Percentiles rank a stretch among this genome's conserved stretches.
Conservation (phyloP, 768 basidiomycete species). For the Imleria badia region DNA sequence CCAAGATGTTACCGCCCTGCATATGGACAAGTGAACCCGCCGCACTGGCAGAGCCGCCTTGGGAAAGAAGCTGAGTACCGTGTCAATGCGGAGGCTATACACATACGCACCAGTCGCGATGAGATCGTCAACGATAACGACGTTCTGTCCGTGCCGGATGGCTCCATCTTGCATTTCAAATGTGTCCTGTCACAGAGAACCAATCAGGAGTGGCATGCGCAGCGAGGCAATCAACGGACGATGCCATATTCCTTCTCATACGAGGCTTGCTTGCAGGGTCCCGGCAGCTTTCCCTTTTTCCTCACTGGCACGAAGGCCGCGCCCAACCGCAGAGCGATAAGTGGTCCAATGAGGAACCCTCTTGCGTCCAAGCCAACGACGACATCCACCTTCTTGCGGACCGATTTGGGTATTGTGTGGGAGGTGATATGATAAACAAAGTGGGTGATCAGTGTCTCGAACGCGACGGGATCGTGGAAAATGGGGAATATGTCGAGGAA, state of each 20-base stretch:
- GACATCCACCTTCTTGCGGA: slow-evolving; percentile 76
- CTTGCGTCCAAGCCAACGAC: slow-evolving; percentile 95
- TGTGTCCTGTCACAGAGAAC: slow-evolving; percentile 58
- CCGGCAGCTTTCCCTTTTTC: slow-evolving; percentile 94
- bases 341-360: slow-evolving; percentile 92
- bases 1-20: slow-evolving; percentile 80
- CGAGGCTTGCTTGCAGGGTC: slow-evolving; percentile 65
- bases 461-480: slow-evolving; percentile 78
- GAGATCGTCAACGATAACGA: slow-evolving; percentile 90
- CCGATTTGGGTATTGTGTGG: slow-evolving; percentile 60
- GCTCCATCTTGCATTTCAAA: slow-evolving; percentile 94
- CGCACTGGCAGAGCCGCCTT: slow-evolving; percentile 91
- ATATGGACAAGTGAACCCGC: slow-evolving; percentile 86
- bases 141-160: slow-evolving; percentile 78
- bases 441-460: slow-evolving; percentile 90
- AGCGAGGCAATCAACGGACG: slow-evolving; percentile 43
- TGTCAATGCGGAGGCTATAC: neutral
- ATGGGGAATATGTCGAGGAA: slow-evolving; percentile 97
- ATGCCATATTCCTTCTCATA: slow-evolving; percentile 93
- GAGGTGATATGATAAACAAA: slow-evolving; percentile 84
- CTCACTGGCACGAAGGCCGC: slow-evolving; percentile 96
- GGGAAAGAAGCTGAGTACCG: slow-evolving; percentile 5
- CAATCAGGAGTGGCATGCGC: neutral
- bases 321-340: slow-evolving; percentile 85
- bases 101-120: slow-evolving; percentile 83